A percentile compares a stretch with the other conserved stretches of the same genome.
phyloP scores from a whole-genome alignment of 306 rosid genomes.

The Trifolium fragiferum region DNA sequence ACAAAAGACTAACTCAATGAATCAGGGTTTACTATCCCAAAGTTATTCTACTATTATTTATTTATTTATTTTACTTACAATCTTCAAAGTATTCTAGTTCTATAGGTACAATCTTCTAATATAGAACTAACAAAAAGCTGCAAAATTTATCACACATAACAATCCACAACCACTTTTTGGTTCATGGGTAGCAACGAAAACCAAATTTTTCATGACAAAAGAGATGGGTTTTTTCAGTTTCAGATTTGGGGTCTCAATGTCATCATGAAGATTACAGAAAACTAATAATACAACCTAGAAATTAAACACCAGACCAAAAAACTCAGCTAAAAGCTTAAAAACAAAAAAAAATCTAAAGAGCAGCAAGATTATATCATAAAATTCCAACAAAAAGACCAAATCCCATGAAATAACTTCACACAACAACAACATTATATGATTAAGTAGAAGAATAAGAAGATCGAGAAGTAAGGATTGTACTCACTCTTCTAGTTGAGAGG shows the following conservation, averaged over 20 bases:
- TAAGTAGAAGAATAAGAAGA: too few species aligned
- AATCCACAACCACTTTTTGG: conserved; percentile 34
- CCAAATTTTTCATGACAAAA: conserved; percentile 55
- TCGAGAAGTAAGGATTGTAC: too few species aligned
- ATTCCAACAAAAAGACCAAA: too few species aligned
- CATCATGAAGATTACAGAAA: conserved; percentile 36
- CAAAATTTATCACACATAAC: too few species aligned
- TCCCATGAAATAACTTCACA: too few species aligned
- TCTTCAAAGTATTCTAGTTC: neutral
- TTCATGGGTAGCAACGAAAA: conserved; percentile 74
- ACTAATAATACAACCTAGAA: too few species aligned
- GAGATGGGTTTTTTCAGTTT: conserved; percentile 71
- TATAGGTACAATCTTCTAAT: neutral
- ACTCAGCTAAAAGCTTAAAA: too few species aligned
- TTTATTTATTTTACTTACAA: neutral
- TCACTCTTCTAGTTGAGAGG: too few species aligned
- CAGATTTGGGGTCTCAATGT: conserved; percentile 57
- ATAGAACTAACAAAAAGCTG: neutral
- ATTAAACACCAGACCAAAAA: too few species aligned
- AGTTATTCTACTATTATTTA: neutral
- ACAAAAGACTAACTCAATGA: neutral
- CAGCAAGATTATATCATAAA: too few species aligned
- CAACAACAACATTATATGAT: too few species aligned
- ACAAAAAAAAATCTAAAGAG: too few species aligned
- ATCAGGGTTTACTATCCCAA: neutral